Evolutionary conservation across 495 filamentous ascomycete genomes (phyloP).

Genomic region (Sporormia fimetaria): DNA sequence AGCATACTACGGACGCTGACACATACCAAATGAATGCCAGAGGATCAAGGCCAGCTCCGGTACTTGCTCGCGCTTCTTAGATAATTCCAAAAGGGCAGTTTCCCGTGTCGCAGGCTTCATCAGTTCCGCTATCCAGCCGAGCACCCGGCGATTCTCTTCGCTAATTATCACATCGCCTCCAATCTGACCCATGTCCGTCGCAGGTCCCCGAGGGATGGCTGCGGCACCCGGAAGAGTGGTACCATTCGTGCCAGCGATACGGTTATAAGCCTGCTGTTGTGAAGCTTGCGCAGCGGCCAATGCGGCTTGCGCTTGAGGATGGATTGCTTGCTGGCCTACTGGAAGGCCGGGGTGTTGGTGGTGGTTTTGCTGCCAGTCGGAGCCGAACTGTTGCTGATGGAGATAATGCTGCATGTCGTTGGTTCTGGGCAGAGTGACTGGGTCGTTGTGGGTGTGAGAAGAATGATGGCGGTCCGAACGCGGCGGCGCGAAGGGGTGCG

Average conservation of each 20-base stretch:
- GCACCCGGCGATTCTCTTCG: slow-evolving; percentile 84
- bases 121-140: slow-evolving; percentile 87
- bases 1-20: neutral
- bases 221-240: slow-evolving; percentile 21
- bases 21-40: slow-evolving; percentile 96
- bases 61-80: slow-evolving; percentile 98
- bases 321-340: slow-evolving; percentile 36
- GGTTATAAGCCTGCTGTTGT: slow-evolving; percentile 72
- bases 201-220: slow-evolving; percentile 16
- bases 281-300: slow-evolving; percentile 53
- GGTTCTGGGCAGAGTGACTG: slow-evolving; percentile 2
- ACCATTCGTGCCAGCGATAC: slow-evolving; percentile 55
- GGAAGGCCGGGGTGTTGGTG: slow-evolving; percentile 49
- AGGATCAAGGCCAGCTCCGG: slow-evolving; percentile 92
- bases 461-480: too few relatives aligned
- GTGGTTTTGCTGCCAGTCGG: slow-evolving; percentile 54
- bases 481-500: too few relatives aligned
- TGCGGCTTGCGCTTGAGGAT: slow-evolving; percentile 36
- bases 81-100: slow-evolving; percentile 84
- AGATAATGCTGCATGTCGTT: slow-evolving; percentile 53
- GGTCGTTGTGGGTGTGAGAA: neutral
- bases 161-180: slow-evolving; percentile 48
- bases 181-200: slow-evolving; percentile 8
- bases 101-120: slow-evolving; percentile 80
- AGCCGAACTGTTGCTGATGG: slow-evolving; percentile 68